phyloP scores from a whole-genome alignment of 768 basidiomycete species.

The Tylopilus rubrobrunneus region DNA sequence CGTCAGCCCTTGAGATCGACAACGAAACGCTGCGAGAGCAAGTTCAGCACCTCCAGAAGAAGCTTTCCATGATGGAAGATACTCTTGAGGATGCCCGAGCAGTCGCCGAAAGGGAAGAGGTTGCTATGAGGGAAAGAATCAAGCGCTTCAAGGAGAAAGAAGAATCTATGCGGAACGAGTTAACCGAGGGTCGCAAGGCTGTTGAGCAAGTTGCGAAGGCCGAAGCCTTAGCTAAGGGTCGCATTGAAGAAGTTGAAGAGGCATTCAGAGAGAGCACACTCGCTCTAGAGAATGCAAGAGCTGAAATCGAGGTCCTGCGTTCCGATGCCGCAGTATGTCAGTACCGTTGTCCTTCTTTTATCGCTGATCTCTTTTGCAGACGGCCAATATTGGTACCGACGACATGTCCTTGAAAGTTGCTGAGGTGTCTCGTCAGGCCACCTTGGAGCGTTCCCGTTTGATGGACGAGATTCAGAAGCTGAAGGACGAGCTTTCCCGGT shows the following conservation, averaged over 20 bases:
- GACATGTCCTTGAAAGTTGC: conserved; percentile 44
- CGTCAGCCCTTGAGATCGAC: conserved; percentile 86
- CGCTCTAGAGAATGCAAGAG: conserved; percentile 84
- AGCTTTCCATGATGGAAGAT: conserved; percentile 75
- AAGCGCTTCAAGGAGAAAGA: conserved; percentile 71
- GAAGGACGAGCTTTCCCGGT: conserved; percentile 39
- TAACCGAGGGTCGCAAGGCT: conserved; percentile 60
- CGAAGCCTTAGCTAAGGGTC: conserved; percentile 55
- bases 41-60: conserved; percentile 79
- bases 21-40: conserved; percentile 91
- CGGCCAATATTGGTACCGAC: conserved; percentile 48
- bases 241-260: conserved; percentile 84
- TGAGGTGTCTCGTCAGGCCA: conserved; percentile 45
- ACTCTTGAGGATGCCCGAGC: conserved; percentile 72
- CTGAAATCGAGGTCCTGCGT: conserved; percentile 80
- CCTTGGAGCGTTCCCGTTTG: conserved; percentile 49
- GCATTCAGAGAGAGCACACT: conserved; percentile 83
- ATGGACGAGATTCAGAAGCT: conserved; percentile 55
- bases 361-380: conserved; percentile 19
- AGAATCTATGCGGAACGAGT: conserved; percentile 65
- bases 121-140: conserved; percentile 55
- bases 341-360: background rate
- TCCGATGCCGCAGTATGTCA: conserved; percentile 68
- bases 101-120: conserved; percentile 73
- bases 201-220: conserved; percentile 59